These are phyloP conservation scores for Fusarium ambrosium DNA, from an alignment of 2,329 filamentous ascomycete genomes.

Conservation along the genomic window DNA sequence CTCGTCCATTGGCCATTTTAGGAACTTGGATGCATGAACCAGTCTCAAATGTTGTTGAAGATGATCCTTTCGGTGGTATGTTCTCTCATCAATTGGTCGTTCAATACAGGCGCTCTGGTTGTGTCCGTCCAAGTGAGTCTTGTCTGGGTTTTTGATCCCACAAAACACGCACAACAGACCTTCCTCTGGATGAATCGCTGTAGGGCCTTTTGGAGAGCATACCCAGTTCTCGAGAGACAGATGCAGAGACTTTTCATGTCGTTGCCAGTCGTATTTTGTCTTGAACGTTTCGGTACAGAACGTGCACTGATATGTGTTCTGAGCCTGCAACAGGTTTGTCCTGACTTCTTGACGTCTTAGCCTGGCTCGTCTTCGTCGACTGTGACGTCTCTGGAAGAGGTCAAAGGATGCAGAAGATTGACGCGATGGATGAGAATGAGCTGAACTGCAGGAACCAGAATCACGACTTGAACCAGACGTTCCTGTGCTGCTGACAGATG, in stretches of 20 bases:
- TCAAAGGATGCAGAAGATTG: conserved; percentile 31
- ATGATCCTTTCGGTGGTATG: conserved; percentile 60
- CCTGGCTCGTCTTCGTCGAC: conserved; percentile 29
- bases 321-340: conserved; percentile 22
- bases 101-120: conserved; percentile 59
- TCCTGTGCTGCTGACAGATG: conserved; percentile 52
- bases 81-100: conserved; percentile 55
- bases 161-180: conserved; percentile 53
- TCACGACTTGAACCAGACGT: conserved; percentile 34
- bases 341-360: conserved; percentile 27
- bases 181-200: conserved; percentile 55
- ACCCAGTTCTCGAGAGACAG: conserved; percentile 62
- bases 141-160: conserved; percentile 50
- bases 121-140: conserved; percentile 53
- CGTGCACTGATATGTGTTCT: conserved; percentile 57
- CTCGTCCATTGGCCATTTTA: conserved; percentile 43
- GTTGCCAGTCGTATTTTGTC: conserved; percentile 61
- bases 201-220: conserved; percentile 53
- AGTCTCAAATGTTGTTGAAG: conserved; percentile 57
- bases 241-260: conserved; percentile 65
- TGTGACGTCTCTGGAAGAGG: conserved; percentile 28
- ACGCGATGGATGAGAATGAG: conserved; percentile 14
- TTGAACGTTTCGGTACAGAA: conserved; percentile 62
- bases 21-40: conserved; percentile 57
- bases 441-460: conserved; percentile 34